phyloP scores from a whole-genome alignment of 1,284 basidiomycete species.

The Dichomitus squalens region DNA sequence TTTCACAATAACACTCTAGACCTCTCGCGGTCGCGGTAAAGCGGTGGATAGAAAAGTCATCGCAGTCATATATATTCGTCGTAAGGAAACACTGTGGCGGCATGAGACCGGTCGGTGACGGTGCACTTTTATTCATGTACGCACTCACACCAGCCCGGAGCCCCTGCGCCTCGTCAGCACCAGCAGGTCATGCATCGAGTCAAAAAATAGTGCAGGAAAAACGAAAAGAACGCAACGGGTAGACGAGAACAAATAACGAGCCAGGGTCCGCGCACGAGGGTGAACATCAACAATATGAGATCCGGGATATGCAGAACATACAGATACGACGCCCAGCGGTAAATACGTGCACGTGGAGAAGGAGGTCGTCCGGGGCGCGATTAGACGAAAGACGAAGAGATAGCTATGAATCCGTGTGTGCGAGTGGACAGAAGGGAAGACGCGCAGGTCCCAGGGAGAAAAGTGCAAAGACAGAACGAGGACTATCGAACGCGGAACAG shows the following conservation, averaged over 20 bases:
- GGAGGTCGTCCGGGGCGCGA: background rate
- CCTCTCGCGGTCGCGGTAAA: too few species aligned
- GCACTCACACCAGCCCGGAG: background rate
- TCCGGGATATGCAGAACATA: background rate
- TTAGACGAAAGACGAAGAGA: background rate
- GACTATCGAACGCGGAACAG: background rate
- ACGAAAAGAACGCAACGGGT: background rate
- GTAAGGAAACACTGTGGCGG: conserved; percentile 8
- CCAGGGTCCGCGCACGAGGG: background rate
- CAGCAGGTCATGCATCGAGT: background rate
- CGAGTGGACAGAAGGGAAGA: background rate
- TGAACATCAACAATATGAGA: background rate
- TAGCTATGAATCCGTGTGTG: background rate
- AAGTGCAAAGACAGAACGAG: background rate
- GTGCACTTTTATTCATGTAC: too few species aligned
- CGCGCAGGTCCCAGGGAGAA: background rate
- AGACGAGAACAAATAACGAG: background rate
- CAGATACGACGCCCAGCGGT: conserved; percentile 12
- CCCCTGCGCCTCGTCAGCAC: background rate
- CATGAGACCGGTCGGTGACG: too few species aligned
- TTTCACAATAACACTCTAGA: too few species aligned
- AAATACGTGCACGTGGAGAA: background rate
- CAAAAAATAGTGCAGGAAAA: background rate
- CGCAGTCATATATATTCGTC: conserved; percentile 21
- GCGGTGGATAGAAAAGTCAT: conserved; percentile 12